phyloP scores from a whole-genome alignment of 179 eudicot species.

The Beta lomatogona region DNA sequence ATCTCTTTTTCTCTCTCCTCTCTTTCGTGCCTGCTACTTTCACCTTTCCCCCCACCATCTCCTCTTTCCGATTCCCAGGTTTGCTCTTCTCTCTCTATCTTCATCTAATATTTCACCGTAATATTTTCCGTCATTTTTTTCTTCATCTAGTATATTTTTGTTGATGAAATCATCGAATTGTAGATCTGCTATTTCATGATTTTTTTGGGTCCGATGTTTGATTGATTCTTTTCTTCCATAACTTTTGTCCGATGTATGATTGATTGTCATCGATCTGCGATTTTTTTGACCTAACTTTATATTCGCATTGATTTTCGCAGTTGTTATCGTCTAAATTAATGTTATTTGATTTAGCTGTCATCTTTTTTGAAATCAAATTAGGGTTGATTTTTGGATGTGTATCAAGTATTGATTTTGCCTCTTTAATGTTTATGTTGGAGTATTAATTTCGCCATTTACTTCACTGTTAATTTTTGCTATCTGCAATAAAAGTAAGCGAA shows the following conservation, averaged over 20 bases:
- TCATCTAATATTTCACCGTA: not conserved
- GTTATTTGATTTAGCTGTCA: no score
- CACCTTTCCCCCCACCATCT: not conserved
- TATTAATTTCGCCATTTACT: not conserved
- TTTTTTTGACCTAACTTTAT: not conserved
- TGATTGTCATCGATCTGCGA: not conserved
- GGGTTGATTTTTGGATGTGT: not conserved
- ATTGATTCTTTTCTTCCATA: not conserved
- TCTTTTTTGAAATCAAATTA: not conserved
- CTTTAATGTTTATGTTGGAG: not conserved
- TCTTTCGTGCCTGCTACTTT: not conserved
- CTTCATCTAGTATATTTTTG: no score
- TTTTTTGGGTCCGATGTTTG: not conserved
- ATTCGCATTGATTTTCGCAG: not conserved
- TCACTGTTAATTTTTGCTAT: no score
- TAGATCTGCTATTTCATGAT: not conserved
- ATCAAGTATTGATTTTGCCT: not conserved
- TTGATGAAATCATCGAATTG: not conserved
- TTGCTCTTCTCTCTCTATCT: not conserved
- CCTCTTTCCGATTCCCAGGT: not conserved
- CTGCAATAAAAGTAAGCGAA: no score
- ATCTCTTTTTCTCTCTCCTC: no score
- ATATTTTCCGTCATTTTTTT: no score
- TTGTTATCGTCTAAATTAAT: not conserved
- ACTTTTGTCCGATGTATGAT: not conserved